These are phyloP conservation scores for Gentiana macrophylla DNA, from an alignment of 257 asterid genomes.

Conservation along the genomic window DNA sequence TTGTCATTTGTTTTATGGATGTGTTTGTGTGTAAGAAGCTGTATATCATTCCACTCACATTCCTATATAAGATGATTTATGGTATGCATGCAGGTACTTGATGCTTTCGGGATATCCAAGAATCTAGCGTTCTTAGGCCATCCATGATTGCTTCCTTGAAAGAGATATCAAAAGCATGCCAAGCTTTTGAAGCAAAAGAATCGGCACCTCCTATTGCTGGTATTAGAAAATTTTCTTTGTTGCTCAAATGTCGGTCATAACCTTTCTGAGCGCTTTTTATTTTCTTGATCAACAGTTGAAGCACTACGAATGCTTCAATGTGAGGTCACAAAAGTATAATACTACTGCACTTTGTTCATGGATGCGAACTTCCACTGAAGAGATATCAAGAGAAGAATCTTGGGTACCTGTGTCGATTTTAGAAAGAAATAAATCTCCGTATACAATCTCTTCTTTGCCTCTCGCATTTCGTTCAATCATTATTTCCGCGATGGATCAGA, in stretches of 20 bases:
- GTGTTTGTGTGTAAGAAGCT: background rate
- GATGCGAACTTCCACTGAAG: constrained; percentile 87
- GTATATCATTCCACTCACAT: background rate
- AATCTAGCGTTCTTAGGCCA: constrained; percentile 69
- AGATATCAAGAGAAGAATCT: constrained; percentile 78
- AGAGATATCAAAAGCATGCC: constrained; percentile 72
- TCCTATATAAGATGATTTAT: background rate
- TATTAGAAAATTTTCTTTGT: constrained; percentile 16
- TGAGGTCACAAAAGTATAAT: constrained; percentile 69
- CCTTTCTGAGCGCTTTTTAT: constrained; percentile 8
- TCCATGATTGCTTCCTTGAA: constrained; percentile 68
- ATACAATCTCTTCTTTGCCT: constrained; percentile 83
- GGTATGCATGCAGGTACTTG: constrained; percentile 49
- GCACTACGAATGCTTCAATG: constrained; percentile 69
- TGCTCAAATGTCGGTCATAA: constrained; percentile 11
- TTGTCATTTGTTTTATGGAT: background rate
- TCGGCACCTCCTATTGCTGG: constrained; percentile 90
- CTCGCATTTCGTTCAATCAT: constrained; percentile 70
- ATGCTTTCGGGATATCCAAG: constrained; percentile 73
- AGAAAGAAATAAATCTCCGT: constrained; percentile 92
- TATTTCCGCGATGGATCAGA: constrained; percentile 81
- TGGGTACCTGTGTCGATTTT: constrained; percentile 87
- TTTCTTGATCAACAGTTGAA: constrained; percentile 40
- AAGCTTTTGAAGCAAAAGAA: constrained; percentile 80
- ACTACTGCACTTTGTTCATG: constrained; percentile 85